phyloP scores from a whole-genome alignment of 2,329 filamentous ascomycete genomes.

The Sordariomycetes sp. region DNA sequence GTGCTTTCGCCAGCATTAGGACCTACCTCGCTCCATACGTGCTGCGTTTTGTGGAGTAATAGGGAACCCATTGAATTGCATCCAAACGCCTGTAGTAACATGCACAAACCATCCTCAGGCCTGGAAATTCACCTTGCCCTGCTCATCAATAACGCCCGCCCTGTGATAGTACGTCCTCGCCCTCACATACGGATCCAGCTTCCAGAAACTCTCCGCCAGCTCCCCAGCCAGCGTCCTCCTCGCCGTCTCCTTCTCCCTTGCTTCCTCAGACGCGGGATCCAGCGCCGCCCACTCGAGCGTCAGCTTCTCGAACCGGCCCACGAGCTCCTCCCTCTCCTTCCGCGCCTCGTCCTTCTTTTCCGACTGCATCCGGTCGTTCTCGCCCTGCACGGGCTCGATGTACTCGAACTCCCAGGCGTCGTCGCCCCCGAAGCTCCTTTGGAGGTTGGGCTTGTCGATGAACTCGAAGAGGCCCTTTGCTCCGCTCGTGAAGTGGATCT shows the following conservation, averaged over 20 bases:
- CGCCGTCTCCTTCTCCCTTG: slow-evolving; percentile 34
- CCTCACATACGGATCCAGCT: slow-evolving; percentile 73
- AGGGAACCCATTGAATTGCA: not conserved
- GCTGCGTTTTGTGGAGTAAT: not conserved
- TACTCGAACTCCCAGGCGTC: slow-evolving; percentile 80
- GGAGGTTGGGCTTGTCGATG: slow-evolving; percentile 56
- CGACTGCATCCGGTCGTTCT: slow-evolving; percentile 55
- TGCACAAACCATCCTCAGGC: not conserved
- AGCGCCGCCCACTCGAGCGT: slow-evolving; percentile 60
- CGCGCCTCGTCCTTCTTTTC: slow-evolving; percentile 40
- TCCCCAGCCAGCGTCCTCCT: slow-evolving; percentile 19
- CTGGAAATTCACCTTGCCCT: not conserved
- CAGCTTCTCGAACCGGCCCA: slow-evolving; percentile 58
- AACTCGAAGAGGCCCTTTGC: slow-evolving; percentile 66
- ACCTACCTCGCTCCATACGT: not conserved
- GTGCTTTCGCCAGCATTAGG: not conserved
- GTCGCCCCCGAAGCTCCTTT: slow-evolving; percentile 72
- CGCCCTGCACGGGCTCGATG: slow-evolving; percentile 57
- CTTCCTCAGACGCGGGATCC: slow-evolving; percentile 16
- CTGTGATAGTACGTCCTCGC: slow-evolving; percentile 76
- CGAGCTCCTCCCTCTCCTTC: slow-evolving; percentile 48
- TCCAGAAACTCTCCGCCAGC: slow-evolving; percentile 72
- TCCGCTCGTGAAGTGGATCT: slow-evolving; percentile 85
- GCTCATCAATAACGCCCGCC: slow-evolving; percentile 48
- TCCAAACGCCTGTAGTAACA: not conserved